Evolutionary conservation across 2,329 filamentous ascomycete species (phyloP).

Genomic region (Cordyceps pruinosa): DNA sequence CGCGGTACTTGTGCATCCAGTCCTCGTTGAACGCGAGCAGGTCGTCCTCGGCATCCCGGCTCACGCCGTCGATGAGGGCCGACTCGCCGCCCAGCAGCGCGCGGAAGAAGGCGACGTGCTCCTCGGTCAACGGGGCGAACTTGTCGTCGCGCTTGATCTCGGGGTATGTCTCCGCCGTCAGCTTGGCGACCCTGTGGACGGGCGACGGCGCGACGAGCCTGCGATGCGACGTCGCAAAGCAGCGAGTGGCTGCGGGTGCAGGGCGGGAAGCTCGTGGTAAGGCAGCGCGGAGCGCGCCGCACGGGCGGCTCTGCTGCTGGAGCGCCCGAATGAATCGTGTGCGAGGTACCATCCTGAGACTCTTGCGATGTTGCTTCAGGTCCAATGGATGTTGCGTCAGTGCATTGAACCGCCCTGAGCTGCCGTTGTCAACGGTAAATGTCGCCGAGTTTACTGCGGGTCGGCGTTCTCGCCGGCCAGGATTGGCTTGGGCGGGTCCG

Average conservation of each 20-base stretch:
- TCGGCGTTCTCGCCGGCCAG: neutral
- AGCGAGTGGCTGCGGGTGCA: slow-evolving; percentile 16
- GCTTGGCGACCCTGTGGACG: slow-evolving; percentile 40
- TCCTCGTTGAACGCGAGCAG: slow-evolving; percentile 90
- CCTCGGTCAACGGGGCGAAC: slow-evolving; percentile 65
- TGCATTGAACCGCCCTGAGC: neutral
- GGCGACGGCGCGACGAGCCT: slow-evolving; percentile 22
- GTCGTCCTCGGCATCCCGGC: slow-evolving; percentile 62
- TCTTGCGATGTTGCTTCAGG: neutral
- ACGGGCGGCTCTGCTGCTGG: slow-evolving; percentile 12
- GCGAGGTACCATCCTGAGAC: slow-evolving; percentile 17
- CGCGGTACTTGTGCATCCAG: slow-evolving; percentile 98
- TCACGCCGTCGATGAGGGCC: slow-evolving; percentile 79
- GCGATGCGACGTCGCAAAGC: slow-evolving; percentile 25
- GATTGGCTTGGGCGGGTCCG: slow-evolving; percentile 1
- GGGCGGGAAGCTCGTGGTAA: neutral
- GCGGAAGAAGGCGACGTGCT: slow-evolving; percentile 80
- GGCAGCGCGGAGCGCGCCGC: neutral
- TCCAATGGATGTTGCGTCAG: neutral
- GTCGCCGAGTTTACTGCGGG: slow-evolving; percentile 2
- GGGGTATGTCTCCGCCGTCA: slow-evolving; percentile 82
- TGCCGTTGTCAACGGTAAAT: neutral
- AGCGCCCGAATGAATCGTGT: slow-evolving; percentile 16
- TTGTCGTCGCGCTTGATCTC: slow-evolving; percentile 70
- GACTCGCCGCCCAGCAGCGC: slow-evolving; percentile 70